These are phyloP conservation scores for Moesziomyces parantarcticus DNA, from an alignment of 1,284 basidiomycete genomes.

Conservation along the genomic window DNA sequence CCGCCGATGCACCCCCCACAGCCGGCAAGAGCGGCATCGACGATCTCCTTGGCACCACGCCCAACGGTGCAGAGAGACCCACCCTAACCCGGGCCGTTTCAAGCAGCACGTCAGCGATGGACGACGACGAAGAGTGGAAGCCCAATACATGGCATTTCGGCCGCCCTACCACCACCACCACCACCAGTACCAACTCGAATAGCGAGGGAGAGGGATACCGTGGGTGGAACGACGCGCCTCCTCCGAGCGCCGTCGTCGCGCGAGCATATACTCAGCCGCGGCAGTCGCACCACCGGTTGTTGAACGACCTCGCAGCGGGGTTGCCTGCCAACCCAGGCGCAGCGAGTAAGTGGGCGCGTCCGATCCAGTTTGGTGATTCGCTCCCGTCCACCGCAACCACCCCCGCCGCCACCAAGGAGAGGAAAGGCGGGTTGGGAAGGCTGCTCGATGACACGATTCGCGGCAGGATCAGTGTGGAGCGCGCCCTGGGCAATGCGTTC, in stretches of 20 bases:
- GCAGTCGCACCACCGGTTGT: slow-evolving; percentile 49
- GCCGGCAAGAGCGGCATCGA: slow-evolving; percentile 49
- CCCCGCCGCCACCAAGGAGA: not conserved
- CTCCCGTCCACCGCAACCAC: slow-evolving; percentile 19
- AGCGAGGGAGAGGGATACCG: slow-evolving; percentile 12
- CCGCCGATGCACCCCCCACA: slow-evolving; percentile 18
- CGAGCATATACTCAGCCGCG: slow-evolving; percentile 52
- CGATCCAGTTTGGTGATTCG: slow-evolving; percentile 60
- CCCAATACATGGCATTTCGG: slow-evolving; percentile 60
- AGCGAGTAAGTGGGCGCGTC: slow-evolving; percentile 63
- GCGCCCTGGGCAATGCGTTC: slow-evolving; percentile 36
- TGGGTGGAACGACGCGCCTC: slow-evolving; percentile 60
- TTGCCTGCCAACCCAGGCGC: slow-evolving; percentile 60
- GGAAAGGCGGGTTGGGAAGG: slow-evolving; percentile 33
- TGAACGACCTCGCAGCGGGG: slow-evolving; percentile 61
- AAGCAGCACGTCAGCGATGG: not conserved
- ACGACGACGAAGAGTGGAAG: slow-evolving; percentile 49
- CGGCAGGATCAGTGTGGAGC: slow-evolving; percentile 54
- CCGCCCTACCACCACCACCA: too few species aligned
- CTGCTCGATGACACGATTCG: slow-evolving; percentile 50
- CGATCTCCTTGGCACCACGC: slow-evolving; percentile 46
- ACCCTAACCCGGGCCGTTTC: too few species aligned
- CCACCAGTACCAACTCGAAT: slow-evolving; percentile 5
- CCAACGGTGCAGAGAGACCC: slow-evolving; percentile 7
- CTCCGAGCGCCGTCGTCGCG: slow-evolving; percentile 45